Conservation (phyloP, 768 basidiomycete genomes). For the Termitomyces sp. region DNA sequence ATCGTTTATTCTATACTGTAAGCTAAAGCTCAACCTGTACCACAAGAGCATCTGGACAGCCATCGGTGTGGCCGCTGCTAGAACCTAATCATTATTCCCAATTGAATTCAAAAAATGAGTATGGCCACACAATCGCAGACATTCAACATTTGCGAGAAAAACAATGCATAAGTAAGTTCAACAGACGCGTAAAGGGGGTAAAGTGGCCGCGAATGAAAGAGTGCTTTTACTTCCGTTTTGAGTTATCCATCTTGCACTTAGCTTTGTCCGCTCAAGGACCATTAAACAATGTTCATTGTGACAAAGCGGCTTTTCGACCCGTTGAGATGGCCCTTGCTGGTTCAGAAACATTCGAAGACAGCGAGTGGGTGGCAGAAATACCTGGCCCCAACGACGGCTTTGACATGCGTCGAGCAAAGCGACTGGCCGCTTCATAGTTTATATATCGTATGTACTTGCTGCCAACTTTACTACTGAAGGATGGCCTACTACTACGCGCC, state of each 20-base stretch:
- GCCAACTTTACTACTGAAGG: not conserved
- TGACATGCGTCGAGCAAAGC: constrained; percentile 7
- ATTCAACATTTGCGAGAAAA: not conserved
- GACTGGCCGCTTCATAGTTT: constrained; percentile 5
- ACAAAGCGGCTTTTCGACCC: not conserved
- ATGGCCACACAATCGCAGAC: not conserved
- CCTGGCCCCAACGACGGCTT: constrained; percentile 10
- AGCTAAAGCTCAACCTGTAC: constrained; percentile 1
- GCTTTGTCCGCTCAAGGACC: not conserved
- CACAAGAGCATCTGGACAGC: not conserved
- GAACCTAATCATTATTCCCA: not conserved
- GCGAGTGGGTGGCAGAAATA: not conserved
- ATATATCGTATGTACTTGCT: constrained; percentile 1
- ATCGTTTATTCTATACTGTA: constrained; percentile 7
- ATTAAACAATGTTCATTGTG: not conserved
- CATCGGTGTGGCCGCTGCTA: not conserved
- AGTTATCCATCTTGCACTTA: not conserved
- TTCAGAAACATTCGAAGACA: not conserved
- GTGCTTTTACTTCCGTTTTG: not conserved
- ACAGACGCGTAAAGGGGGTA: not conserved
- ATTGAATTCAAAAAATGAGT: not conserved
- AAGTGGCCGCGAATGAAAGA: not conserved
- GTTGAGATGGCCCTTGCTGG: not conserved
- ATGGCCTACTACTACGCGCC: constrained; percentile 12
- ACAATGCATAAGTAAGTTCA: not conserved